Evolutionary conservation across 2,329 filamentous ascomycete species (phyloP).

Genomic region (Fusarium sarcochroum): DNA sequence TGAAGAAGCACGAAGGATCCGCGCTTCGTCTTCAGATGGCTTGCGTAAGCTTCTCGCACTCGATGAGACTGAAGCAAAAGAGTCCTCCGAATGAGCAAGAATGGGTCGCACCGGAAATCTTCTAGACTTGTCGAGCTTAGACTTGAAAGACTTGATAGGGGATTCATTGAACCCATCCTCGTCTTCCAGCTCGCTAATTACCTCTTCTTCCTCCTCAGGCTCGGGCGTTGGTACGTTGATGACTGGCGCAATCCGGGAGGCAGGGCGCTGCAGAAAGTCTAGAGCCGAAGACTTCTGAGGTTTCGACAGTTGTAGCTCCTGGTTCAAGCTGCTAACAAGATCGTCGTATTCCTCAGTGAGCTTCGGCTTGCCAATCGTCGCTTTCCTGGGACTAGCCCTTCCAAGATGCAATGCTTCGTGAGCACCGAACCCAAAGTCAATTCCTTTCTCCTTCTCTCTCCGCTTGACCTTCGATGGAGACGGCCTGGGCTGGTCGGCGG

Average conservation of each 20-base stretch:
- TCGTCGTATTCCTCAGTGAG: slow-evolving; percentile 60
- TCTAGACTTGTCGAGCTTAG: slow-evolving; percentile 34
- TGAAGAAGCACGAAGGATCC: slow-evolving; percentile 37
- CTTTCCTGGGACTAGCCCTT: slow-evolving; percentile 50
- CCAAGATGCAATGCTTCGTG: slow-evolving; percentile 65
- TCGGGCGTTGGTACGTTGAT: slow-evolving; percentile 15
- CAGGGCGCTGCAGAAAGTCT: slow-evolving; percentile 44
- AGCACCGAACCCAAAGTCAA: slow-evolving; percentile 67
- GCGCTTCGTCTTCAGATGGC: slow-evolving; percentile 38
- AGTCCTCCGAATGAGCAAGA: slow-evolving; percentile 43
- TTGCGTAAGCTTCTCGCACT: slow-evolving; percentile 39
- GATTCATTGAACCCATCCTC: slow-evolving; percentile 49
- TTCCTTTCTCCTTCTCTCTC: slow-evolving; percentile 55
- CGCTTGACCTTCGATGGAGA: slow-evolving; percentile 44
- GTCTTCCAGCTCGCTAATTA: slow-evolving; percentile 67
- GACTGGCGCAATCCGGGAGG: neutral
- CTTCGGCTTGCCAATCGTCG: slow-evolving; percentile 34
- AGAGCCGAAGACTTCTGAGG: slow-evolving; percentile 30
- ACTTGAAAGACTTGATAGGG: slow-evolving; percentile 46
- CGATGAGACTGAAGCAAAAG: slow-evolving; percentile 40
- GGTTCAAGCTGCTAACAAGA: slow-evolving; percentile 59
- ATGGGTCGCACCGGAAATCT: slow-evolving; percentile 49
- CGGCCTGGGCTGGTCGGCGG: slow-evolving; percentile 52
- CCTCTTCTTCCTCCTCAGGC: slow-evolving; percentile 48
- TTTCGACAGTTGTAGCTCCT: slow-evolving; percentile 56